Percentiles rank a stretch among this genome's conserved stretches.
These are phyloP conservation scores for Meyerozyma sp. DNA, from an alignment of 1,139 yeast genomes.

Conservation along the genomic window DNA sequence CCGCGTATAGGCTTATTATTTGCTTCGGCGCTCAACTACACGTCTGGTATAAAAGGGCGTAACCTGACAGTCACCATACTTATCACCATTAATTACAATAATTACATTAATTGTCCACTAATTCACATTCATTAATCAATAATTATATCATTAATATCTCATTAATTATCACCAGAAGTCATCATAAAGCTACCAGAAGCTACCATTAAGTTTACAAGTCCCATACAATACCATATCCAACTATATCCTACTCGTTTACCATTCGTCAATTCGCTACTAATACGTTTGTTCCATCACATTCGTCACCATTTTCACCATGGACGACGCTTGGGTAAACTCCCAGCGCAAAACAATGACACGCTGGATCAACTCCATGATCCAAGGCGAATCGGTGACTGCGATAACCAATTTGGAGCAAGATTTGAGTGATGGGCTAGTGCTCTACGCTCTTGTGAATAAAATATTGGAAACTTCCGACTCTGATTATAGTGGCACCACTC, in stretches of 20 bases:
- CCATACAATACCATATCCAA: neutral
- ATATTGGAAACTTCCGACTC: neutral
- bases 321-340: slow-evolving; percentile 7
- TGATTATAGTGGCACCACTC: slow-evolving; percentile 1
- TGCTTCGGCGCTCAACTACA: too few relatives aligned
- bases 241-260: neutral
- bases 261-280: too few relatives aligned
- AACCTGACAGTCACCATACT: too few relatives aligned
- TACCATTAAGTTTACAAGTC: too few relatives aligned
- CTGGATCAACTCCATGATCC: slow-evolving; percentile 7
- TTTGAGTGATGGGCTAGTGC: slow-evolving; percentile 9
- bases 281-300: neutral
- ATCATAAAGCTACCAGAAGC: too few relatives aligned
- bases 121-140: too few relatives aligned
- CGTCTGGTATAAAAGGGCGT: too few relatives aligned
- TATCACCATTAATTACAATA: too few relatives aligned
- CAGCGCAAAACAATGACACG: slow-evolving; percentile 11
- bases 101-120: too few relatives aligned
- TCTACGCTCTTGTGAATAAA: slow-evolving; percentile 1
- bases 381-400: slow-evolving; percentile 1
- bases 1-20: neutral
- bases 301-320: neutral
- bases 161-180: too few relatives aligned
- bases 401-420: slow-evolving; percentile 7
- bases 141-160: too few relatives aligned